Conservation (phyloP, 1,284 basidiomycete genomes). For the Malassezia caprae region DNA sequence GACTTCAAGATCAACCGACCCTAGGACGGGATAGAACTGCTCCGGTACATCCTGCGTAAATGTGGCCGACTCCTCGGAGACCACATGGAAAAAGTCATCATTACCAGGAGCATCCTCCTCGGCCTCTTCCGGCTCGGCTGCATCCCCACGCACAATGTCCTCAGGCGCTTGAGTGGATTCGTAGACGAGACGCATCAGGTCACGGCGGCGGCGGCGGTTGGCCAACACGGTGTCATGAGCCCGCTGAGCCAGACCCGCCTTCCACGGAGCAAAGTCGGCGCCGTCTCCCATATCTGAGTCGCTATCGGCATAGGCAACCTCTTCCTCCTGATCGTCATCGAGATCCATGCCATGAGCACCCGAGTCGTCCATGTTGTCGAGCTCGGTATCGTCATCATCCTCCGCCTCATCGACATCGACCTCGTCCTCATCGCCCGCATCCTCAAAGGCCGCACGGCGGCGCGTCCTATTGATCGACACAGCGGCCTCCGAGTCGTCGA, state of each 20-base stretch:
- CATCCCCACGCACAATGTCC: slow-evolving; percentile 57
- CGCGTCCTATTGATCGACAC: slow-evolving; percentile 1
- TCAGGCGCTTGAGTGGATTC: slow-evolving; percentile 60
- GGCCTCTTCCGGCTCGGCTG: slow-evolving; percentile 14
- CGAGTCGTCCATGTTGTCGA: slow-evolving; percentile 29
- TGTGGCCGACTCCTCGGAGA: slow-evolving; percentile 18
- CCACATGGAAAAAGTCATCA: slow-evolving; percentile 63
- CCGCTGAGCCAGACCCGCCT: slow-evolving; percentile 59
- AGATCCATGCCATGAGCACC: slow-evolving; percentile 25
- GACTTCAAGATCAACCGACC: slow-evolving; percentile 54
- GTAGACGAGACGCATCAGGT: slow-evolving; percentile 84
- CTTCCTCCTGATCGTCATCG: slow-evolving; percentile 23
- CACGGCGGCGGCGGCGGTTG: slow-evolving; percentile 50
- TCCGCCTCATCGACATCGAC: slow-evolving; percentile 33
- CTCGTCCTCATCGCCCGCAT: slow-evolving; percentile 42
- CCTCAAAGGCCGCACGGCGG: slow-evolving; percentile 35
- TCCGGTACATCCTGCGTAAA: slow-evolving; percentile 57
- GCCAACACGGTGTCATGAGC: slow-evolving; percentile 54
- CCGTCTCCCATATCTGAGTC: slow-evolving; percentile 45
- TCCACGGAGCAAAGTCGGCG: slow-evolving; percentile 59
- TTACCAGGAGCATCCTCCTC: slow-evolving; percentile 49
- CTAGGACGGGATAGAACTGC: slow-evolving; percentile 58
- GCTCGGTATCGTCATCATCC: slow-evolving; percentile 22
- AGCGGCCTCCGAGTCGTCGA: slow-evolving; percentile 52
- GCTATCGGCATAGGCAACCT: slow-evolving; percentile 44